Percentiles rank a stretch among this genome's conserved stretches.
These are phyloP conservation scores for Plantago elongata DNA, from an alignment of 257 asterid species.

Conservation along the genomic window DNA sequence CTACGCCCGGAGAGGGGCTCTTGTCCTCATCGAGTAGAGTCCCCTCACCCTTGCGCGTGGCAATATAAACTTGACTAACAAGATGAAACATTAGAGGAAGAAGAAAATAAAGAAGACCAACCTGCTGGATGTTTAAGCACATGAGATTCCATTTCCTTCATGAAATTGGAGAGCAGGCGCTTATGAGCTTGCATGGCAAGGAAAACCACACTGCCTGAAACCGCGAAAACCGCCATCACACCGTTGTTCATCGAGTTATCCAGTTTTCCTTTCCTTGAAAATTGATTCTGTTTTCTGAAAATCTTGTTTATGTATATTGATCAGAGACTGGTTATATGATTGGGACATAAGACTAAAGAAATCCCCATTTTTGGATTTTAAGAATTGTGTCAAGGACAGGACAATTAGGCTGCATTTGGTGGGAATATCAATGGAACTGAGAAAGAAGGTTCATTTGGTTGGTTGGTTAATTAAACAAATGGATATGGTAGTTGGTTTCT, in stretches of 20 bases:
- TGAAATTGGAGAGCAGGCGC: conserved; percentile 75
- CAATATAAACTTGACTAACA: too few relatives aligned
- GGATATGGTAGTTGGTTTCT: neutral
- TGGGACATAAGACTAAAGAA: conserved; percentile 4
- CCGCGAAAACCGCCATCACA: conserved; percentile 78
- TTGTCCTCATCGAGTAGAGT: too few relatives aligned
- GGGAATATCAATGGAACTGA: conserved; percentile 14
- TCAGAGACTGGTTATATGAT: conserved; percentile 6
- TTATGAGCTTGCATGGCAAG: conserved; percentile 76
- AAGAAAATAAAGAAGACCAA: neutral
- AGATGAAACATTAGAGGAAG: neutral
- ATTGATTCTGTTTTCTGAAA: neutral
- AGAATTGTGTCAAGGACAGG: conserved; percentile 1
- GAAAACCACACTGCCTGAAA: conserved; percentile 77
- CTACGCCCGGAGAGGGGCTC: too few relatives aligned
- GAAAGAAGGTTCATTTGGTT: neutral
- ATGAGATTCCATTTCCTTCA: conserved; percentile 67
- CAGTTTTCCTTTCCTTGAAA: conserved; percentile 21
- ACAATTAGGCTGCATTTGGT: conserved; percentile 14
- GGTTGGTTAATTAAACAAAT: conserved; percentile 9
- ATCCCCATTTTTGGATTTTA: conserved; percentile 12
- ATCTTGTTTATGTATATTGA: neutral
- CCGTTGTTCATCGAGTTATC: conserved; percentile 52
- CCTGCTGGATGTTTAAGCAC: conserved; percentile 34
- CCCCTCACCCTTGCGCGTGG: too few relatives aligned